Conservation (phyloP, 345 rosid species). For the Fremontodendron californicum region DNA sequence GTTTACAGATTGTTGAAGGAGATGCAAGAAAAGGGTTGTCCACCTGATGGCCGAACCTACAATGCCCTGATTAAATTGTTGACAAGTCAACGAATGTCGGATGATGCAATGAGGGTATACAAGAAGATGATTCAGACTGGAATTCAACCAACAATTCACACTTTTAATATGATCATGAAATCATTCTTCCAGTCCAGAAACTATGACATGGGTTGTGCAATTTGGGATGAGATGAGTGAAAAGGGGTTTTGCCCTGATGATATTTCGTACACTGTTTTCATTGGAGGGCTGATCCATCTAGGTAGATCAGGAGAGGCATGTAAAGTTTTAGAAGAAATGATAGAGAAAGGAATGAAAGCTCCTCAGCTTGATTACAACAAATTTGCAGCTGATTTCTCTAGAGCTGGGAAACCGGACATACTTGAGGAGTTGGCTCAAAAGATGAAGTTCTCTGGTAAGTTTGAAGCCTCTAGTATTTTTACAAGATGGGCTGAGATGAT, state of each 20-base stretch:
- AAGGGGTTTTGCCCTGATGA: slow-evolving; percentile 80
- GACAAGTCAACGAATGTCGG: slow-evolving; percentile 59
- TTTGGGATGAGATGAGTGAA: slow-evolving; percentile 82
- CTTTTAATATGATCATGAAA: slow-evolving; percentile 83
- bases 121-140: slow-evolving; percentile 61
- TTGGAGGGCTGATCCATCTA: slow-evolving; percentile 68
- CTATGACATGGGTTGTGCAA: slow-evolving; percentile 53
- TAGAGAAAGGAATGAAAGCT: slow-evolving; percentile 84
- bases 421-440: slow-evolving; percentile 71
- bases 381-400: slow-evolving; percentile 71
- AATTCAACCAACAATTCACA: slow-evolving; percentile 64
- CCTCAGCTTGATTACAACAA: slow-evolving; percentile 82
- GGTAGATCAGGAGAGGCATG: slow-evolving; percentile 79
- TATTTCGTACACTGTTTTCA: slow-evolving; percentile 73
- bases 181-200: slow-evolving; percentile 62
- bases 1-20: slow-evolving; percentile 65
- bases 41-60: slow-evolving; percentile 79
- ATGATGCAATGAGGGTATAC: slow-evolving; percentile 63
- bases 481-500: slow-evolving; percentile 60
- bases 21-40: slow-evolving; percentile 74
- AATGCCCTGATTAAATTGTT: slow-evolving; percentile 75
- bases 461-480: slow-evolving; percentile 59
- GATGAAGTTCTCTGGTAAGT: slow-evolving; percentile 73
- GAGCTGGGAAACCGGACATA: slow-evolving; percentile 61
- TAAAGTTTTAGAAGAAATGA: slow-evolving; percentile 74